These are phyloP conservation scores for Colletotrichum sp. DNA, from an alignment of 2,329 filamentous ascomycete genomes.

Conservation along the genomic window DNA sequence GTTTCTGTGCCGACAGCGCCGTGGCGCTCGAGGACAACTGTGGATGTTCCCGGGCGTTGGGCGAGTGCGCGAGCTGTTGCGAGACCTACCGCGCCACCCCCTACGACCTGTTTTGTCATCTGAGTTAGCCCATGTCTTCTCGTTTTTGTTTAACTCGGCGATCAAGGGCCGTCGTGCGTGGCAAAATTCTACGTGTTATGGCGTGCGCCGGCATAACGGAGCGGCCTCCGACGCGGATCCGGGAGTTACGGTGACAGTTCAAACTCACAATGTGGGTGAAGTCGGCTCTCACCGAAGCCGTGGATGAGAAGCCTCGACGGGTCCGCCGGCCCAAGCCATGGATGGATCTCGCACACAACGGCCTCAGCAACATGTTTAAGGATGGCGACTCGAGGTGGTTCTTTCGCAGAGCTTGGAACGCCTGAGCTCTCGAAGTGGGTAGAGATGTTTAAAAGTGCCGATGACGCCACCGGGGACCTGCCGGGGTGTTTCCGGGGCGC, in stretches of 20 bases:
- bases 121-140: background rate
- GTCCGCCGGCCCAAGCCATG: background rate
- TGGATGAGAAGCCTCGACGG: conserved; percentile 38
- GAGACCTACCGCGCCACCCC: conserved; percentile 75
- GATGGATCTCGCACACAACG: background rate
- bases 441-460: background rate
- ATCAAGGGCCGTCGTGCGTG: background rate
- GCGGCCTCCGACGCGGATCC: background rate
- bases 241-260: background rate
- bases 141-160: background rate
- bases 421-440: background rate
- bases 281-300: conserved; percentile 37
- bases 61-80: conserved; percentile 79
- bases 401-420: background rate
- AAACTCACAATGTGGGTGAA: conserved; percentile 51
- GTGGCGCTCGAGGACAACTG: conserved; percentile 84
- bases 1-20: conserved; percentile 80
- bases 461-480: conserved; percentile 3
- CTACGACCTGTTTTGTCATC: conserved; percentile 51
- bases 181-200: background rate
- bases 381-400: background rate
- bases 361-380: background rate
- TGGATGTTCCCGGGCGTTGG: conserved; percentile 64
- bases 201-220: background rate
- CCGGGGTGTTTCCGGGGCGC: background rate